These are phyloP conservation scores for Fusarium goolgardi DNA, from an alignment of 2,329 filamentous ascomycete genomes.

Conservation along the genomic window DNA sequence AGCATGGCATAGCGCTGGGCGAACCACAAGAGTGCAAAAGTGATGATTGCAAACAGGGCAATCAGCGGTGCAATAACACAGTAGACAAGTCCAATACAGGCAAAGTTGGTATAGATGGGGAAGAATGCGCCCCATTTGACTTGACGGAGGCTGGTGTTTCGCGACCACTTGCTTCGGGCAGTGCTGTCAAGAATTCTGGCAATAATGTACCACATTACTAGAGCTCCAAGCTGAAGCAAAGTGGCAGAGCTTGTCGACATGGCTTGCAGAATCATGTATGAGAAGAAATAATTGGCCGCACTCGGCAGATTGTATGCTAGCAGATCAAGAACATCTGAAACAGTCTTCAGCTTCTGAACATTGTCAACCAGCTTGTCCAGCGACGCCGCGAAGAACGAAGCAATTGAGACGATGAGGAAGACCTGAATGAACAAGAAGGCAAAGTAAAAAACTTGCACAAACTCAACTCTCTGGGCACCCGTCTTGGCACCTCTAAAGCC, in stretches of 20 bases:
- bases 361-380: constrained; percentile 71
- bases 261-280: constrained; percentile 96
- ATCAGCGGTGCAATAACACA: constrained; percentile 90
- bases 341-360: constrained; percentile 60
- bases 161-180: constrained; percentile 81
- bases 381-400: constrained; percentile 75
- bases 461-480: constrained; percentile 79
- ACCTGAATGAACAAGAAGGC: constrained; percentile 93
- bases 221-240: constrained; percentile 81
- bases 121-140: constrained; percentile 95
- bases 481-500: constrained; percentile 84
- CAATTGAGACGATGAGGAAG: constrained; percentile 91
- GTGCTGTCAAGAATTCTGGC: constrained; percentile 87
- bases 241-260: constrained; percentile 91
- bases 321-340: constrained; percentile 74
- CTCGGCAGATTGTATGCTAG: constrained; percentile 84
- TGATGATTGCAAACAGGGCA: constrained; percentile 91
- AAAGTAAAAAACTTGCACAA: constrained; percentile 95
- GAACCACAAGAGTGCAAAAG: constrained; percentile 90
- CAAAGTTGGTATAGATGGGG: constrained; percentile 95
- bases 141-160: constrained; percentile 80
- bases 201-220: constrained; percentile 84
- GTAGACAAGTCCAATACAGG: constrained; percentile 91
- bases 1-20: constrained; percentile 97
- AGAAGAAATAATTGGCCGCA: constrained; percentile 97